Base-by-base conservation (phyloP, 2,329 filamentous ascomycete species). In the Ascochyta clinopodiicola region DNA sequence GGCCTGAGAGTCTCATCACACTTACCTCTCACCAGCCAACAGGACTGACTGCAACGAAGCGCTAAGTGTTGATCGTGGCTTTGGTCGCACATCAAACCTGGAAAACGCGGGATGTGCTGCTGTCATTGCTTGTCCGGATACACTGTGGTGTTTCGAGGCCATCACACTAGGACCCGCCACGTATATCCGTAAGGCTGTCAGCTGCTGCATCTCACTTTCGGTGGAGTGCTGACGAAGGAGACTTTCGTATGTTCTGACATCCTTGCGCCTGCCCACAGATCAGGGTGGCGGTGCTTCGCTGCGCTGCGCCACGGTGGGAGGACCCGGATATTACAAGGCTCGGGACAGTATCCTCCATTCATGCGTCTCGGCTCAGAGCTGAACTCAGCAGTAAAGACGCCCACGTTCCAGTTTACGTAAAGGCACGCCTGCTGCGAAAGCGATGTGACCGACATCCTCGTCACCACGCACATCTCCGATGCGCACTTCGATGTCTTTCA, bases 401-500 rank as follows among this genome's bases (percentile, higher is more conserved):
- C 60, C 69, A 53, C 63, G 44, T 32, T 73, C 69, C 8, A 73
- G 39, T 37, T 67, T 67, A 2, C 67, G 62, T 13, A 70, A 1
- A 2, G 69, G 64, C 5, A 66, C 63, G 1, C 70, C 70, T 0
- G 72, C 66, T 13, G 74, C 70, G n/a, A 77, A 59, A 0, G 73
- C 74, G 35, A 77, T 69, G 37, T 76, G 73, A 0, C 74, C 75
- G n/a, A 75, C 53, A 1, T 69, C 62, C 4, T 62, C 50, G 1
- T 70, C 47, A 1, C 64, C 67, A 17, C 53, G 42, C 0, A 75
- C 74, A 44, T 76, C 74, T 1, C 63, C 74, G 6, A 77, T 52
- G 27, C 54, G 61, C 0, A 76, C 61, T 19, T 68, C 54, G 0
- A 75, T 51, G 44, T 76, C 70, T 47, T 61, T 69, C 10, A 76